A percentile compares a stretch with the other conserved stretches of the same genome.
These are phyloP conservation scores for Salix viminalis DNA, from an alignment of 345 rosid species.

Conservation along the genomic window DNA sequence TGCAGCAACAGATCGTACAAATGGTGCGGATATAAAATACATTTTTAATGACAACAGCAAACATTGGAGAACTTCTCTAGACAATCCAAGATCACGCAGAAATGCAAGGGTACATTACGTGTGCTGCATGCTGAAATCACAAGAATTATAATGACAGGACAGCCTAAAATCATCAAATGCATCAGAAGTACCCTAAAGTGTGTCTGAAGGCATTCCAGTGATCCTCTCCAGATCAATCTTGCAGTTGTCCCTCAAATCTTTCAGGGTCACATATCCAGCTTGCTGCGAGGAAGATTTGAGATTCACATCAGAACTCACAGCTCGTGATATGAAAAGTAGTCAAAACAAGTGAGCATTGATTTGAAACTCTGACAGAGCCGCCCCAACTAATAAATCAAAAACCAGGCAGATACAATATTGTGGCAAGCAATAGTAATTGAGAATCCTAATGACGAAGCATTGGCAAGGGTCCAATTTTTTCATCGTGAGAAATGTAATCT, in stretches of 20 bases:
- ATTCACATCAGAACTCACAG: background rate
- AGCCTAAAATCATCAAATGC: constrained; percentile 17
- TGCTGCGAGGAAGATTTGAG: constrained; percentile 46
- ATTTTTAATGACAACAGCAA: constrained; percentile 5
- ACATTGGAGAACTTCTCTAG: constrained; percentile 2
- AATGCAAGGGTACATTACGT: background rate
- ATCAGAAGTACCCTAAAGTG: constrained; percentile 23
- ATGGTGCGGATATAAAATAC: constrained; percentile 2
- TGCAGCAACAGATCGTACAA: constrained; percentile 7
- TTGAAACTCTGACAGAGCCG: background rate
- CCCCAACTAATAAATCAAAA: background rate
- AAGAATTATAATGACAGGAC: constrained; percentile 8
- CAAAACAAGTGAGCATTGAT: background rate
- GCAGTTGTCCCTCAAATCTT: constrained; percentile 69
- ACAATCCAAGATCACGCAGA: constrained; percentile 11
- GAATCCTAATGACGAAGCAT: background rate
- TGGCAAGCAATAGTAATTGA: background rate
- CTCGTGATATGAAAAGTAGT: background rate
- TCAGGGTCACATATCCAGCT: constrained; percentile 41
- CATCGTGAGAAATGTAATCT: background rate
- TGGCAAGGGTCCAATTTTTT: background rate
- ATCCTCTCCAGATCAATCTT: constrained; percentile 59
- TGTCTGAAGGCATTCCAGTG: constrained; percentile 41
- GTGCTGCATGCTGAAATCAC: background rate
- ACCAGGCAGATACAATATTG: background rate